Evolutionary conservation across 2,329 filamentous ascomycete species (phyloP).

Genomic region (Aspergillus texensis): DNA sequence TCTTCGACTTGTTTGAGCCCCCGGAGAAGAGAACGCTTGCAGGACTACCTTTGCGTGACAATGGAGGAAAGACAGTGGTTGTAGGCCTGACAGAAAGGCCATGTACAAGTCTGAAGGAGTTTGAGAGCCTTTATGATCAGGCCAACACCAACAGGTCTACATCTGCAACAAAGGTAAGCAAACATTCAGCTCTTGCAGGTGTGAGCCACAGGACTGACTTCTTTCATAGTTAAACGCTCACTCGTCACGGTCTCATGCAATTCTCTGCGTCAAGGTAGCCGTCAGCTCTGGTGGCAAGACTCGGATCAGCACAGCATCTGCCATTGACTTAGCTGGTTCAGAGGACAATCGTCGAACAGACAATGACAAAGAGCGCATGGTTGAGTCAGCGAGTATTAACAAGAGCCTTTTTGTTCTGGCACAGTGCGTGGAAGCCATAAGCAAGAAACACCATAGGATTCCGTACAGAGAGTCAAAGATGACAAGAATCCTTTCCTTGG

Average conservation of each 20-base stretch:
- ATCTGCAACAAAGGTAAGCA: conserved; percentile 72
- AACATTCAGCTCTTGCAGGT: not conserved
- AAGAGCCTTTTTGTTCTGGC: conserved; percentile 94
- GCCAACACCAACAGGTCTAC: conserved; percentile 89
- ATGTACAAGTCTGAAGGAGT: conserved; percentile 84
- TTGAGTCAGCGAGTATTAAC: conserved; percentile 97
- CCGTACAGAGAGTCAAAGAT: conserved; percentile 96
- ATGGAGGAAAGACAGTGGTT: conserved; percentile 83
- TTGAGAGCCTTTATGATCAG: conserved; percentile 86
- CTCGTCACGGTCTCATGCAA: conserved; percentile 86
- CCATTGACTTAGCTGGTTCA: conserved; percentile 92
- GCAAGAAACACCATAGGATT: conserved; percentile 72
- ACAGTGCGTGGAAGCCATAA: conserved; percentile 94
- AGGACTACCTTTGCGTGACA: conserved; percentile 81
- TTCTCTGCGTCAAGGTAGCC: conserved; percentile 85
- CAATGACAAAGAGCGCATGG: conserved; percentile 85
- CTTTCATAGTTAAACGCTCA: conserved; percentile 72
- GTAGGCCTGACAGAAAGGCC: conserved; percentile 81
- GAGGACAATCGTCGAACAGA: conserved; percentile 95
- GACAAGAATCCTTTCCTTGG: conserved; percentile 88
- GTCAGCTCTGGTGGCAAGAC: conserved; percentile 70
- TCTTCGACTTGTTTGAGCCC: conserved; percentile 85
- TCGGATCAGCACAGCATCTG: conserved; percentile 81
- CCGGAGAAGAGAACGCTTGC: conserved; percentile 82
- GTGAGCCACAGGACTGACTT: conserved; percentile 15